phyloP scores from a whole-genome alignment of 2,329 filamentous ascomycete genomes.

The Epichloe scottii region DNA sequence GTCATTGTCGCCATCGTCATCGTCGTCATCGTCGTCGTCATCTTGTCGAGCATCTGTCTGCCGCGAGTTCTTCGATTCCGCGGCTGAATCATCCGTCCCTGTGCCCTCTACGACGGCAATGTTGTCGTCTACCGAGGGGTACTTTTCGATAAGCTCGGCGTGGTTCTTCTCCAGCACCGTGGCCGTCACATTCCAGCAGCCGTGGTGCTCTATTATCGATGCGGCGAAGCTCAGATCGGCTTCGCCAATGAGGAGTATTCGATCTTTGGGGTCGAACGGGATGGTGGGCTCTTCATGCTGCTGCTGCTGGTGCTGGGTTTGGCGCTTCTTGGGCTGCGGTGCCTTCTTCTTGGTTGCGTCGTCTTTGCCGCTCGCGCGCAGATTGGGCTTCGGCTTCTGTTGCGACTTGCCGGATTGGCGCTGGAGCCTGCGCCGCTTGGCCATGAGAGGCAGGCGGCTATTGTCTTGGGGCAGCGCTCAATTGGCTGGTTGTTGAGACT shows the following conservation, averaged over 20 bases:
- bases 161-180: slow-evolving; percentile 52
- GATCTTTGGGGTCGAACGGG: slow-evolving; percentile 53
- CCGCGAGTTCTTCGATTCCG: neutral
- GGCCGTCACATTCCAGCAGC: slow-evolving; percentile 53
- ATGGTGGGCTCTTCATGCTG: slow-evolving; percentile 35
- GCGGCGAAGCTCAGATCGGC: slow-evolving; percentile 70
- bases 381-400: slow-evolving; percentile 9
- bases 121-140: slow-evolving; percentile 55
- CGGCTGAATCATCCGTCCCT: slow-evolving; percentile 5
- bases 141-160: slow-evolving; percentile 54
- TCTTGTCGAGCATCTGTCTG: neutral
- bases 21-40: neutral
- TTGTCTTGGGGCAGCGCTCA: too few species aligned
- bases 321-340: slow-evolving; percentile 4
- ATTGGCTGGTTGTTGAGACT: too few species aligned
- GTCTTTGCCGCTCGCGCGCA: neutral
- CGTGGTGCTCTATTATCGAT: slow-evolving; percentile 52
- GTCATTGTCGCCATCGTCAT: neutral
- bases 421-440: slow-evolving; percentile 10
- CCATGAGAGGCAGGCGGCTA: slow-evolving; percentile 3
- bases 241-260: slow-evolving; percentile 67
- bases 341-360: slow-evolving; percentile 6
- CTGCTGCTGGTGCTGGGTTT: slow-evolving; percentile 14
- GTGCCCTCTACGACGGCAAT: slow-evolving; percentile 33
- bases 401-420: slow-evolving; percentile 8